Evolutionary conservation across 1,139 yeast species (phyloP), one percentile per base, ranked within the genome.

Genomic region (Scheffersomyces segobiensis): DNA sequence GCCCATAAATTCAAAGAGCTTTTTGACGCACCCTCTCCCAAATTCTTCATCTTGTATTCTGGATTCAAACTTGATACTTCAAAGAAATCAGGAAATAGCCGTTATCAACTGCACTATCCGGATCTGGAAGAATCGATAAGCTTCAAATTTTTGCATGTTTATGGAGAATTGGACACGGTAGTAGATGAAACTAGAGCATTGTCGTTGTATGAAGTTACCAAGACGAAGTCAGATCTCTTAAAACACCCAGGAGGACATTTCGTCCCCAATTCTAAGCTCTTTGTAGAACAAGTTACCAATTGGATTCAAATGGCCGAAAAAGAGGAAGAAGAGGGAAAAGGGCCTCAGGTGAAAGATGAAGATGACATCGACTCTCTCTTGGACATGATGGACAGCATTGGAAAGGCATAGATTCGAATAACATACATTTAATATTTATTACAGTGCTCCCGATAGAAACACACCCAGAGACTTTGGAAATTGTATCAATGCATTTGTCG

Each of bases 91-190:
- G 78, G 76, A 0, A 75, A 76, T 57, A 65, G 65, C 8, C 55
- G 62, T 17, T 73, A 71, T 58, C 63, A 62, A 26, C 57, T 64
- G 5, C 72, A 67, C 57, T 87, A 85, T 46, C 62, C 71, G 1
- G 58, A 59, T 19, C 57, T 59, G 5, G 60, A 59, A 1, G 63
- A 59, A 8, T 49, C 58, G 2, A 54, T 50, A 17, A 46, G 58
- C 19, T 64, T 88, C 55, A 72, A 76, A 17, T 71, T 87, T 1
- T 75, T 95, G 56, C 97, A 93, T 70, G 88, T 95, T 0, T 75
- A 87, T 57, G 98, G 98, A 7, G 93, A 93, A 57, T 75, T 93
- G 50, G 99, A 95, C 69, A 91, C 98, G 0, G 88, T 95, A 18
- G 95, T 93, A 2, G 86, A 88, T n/a, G 93, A 89, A 55, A 88